Conservation (phyloP, 75 land plant species). For the Gnetum montanum region DNA sequence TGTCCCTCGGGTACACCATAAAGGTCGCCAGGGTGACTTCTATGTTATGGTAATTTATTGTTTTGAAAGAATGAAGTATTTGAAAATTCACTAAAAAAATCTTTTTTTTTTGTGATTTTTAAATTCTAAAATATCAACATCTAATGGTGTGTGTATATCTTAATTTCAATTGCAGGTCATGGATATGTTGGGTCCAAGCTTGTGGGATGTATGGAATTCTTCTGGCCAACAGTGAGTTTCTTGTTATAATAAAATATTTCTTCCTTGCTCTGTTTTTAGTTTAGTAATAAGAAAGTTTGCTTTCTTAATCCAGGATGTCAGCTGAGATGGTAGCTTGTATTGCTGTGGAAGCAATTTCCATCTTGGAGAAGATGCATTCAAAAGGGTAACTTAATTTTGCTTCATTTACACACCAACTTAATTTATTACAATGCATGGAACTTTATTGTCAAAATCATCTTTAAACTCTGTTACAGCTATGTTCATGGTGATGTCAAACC, state of each 20-base stretch:
- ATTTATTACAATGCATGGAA: neutral
- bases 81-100: slow-evolving; percentile 14
- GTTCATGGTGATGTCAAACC: slow-evolving; percentile 99
- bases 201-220: slow-evolving; percentile 98
- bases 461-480: slow-evolving; percentile 29
- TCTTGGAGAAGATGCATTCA: slow-evolving; percentile 43
- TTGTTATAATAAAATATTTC: no score
- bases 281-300: neutral
- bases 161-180: slow-evolving; percentile 48
- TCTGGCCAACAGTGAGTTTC: slow-evolving; percentile 72
- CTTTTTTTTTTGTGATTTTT: slow-evolving; percentile 12
- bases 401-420: neutral
- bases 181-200: slow-evolving; percentile 96
- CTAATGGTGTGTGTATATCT: neutral
- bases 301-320: slow-evolving; percentile 34
- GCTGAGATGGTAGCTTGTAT: slow-evolving; percentile 55
- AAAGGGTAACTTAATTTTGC: slow-evolving; percentile 20
- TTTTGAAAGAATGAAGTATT: slow-evolving; percentile 10
- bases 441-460: neutral
- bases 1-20: slow-evolving; percentile 33
- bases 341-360: slow-evolving; percentile 47
- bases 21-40: slow-evolving; percentile 28
- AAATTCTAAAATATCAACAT: neutral
- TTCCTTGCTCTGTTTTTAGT: neutral
- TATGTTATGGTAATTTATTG: slow-evolving; percentile 26